Base-by-base conservation (phyloP, 2,329 filamentous ascomycete genomes). In the Aureobasidium sp. region DNA sequence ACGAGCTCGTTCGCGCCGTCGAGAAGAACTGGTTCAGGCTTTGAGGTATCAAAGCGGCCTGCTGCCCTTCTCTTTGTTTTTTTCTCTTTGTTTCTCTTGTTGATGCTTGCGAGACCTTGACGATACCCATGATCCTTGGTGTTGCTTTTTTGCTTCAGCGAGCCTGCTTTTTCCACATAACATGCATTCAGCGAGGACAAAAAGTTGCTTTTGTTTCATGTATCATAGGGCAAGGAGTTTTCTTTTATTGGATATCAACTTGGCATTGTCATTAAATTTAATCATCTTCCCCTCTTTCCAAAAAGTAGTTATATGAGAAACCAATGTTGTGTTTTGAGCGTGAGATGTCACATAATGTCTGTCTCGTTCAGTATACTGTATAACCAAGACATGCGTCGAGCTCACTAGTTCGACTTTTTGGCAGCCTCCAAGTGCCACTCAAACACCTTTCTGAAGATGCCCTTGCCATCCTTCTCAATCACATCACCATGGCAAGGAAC, bases 401-500 rank as follows among this genome's bases (percentile, higher is more conserved):
- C 15, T 17, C 10, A 43, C n/a, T 40, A 57, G 19, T 13, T 42
- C 19, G 53, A 35, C 64, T 71, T 71, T 64, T 72, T 72, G 60
- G 71, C 69, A 50, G 72, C 75, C 60, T 83, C 76, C 69, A 95
- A 71, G 76, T 95, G 89, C 91, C 92, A 96, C 67, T 82, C 81
- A 74, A 95, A 90, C 13, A 95, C 79, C 72, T 88, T 89, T 68
- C 81, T 77, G 65, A 93, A 95, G 17, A 89, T 78, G 11, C 81
- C 81, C 79, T 95, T 96, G 10, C 82, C 91, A 3, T 79, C 82
- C 1, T 71, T 81, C 72, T 94, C 87, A 65, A 97, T 85, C 17
- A 89, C 86, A 75, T 99, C 94, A 9, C 94, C 94, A 74, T 99
- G 94, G 72, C 93, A 97, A 0, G 93, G 91, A 62, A 99, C 85